Evolutionary conservation across 805 yeast species (phyloP).

Genomic region (Candida bentonensis): DNA sequence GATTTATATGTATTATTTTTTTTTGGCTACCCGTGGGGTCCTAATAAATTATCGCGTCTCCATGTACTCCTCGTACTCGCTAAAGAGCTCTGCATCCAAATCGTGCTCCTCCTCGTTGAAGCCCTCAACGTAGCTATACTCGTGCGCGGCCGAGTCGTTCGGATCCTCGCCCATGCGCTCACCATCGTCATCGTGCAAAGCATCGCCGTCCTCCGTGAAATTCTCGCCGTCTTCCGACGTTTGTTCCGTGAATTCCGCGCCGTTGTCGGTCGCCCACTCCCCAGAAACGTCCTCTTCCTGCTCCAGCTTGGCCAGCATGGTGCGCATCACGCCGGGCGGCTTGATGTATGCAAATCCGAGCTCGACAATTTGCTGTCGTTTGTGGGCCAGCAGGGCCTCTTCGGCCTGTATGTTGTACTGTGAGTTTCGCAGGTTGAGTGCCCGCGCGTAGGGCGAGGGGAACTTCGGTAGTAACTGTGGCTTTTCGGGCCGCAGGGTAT

Average conservation of each 20-base stretch:
- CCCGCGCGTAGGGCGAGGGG: neutral
- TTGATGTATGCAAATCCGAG: neutral
- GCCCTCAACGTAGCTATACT: neutral
- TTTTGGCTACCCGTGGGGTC: too few relatives aligned
- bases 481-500: too few relatives aligned
- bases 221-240: neutral
- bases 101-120: neutral
- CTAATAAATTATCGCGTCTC: too few relatives aligned
- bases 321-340: neutral
- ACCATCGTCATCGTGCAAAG: neutral
- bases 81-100: neutral
- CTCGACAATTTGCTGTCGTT: neutral
- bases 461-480: too few relatives aligned
- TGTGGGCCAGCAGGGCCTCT: neutral
- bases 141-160: neutral
- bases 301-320: neutral
- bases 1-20: too few relatives aligned
- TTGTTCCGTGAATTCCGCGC: neutral
- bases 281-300: neutral
- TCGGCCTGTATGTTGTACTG: neutral
- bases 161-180: neutral
- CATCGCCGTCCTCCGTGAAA: neutral
- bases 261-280: neutral
- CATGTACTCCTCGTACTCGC: neutral
- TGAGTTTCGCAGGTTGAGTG: neutral